Conservation (phyloP, 2,329 filamentous ascomycete species). For the Cordyceps sp. region DNA sequence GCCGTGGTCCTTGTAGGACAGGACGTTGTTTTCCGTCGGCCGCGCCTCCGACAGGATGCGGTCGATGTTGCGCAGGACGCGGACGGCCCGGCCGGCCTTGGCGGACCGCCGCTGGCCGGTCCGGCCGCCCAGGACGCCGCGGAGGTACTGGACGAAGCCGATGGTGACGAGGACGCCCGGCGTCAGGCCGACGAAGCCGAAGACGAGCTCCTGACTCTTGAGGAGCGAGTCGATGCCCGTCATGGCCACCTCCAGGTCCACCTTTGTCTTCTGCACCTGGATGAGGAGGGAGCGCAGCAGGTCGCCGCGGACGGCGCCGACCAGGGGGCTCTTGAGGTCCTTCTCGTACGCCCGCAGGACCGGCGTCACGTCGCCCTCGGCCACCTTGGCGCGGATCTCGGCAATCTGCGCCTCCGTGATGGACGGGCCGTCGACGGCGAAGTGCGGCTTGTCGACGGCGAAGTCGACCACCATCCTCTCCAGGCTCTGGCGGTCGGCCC, state of each 20-base stretch:
- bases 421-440: constrained; percentile 28
- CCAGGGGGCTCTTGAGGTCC: constrained; percentile 67
- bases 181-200: constrained; percentile 90
- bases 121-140: constrained; percentile 51
- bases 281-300: constrained; percentile 82
- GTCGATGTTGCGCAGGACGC: constrained; percentile 76
- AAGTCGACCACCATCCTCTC: constrained; percentile 99
- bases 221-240: constrained; percentile 87
- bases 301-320: constrained; percentile 71
- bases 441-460: constrained; percentile 62
- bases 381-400: constrained; percentile 62
- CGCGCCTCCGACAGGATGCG: constrained; percentile 55
- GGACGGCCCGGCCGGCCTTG: constrained; percentile 52
- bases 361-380: constrained; percentile 83
- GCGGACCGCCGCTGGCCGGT: constrained; percentile 48
- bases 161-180: constrained; percentile 82
- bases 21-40: constrained; percentile 54
- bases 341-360: constrained; percentile 84
- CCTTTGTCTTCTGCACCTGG: constrained; percentile 97
- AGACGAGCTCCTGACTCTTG: constrained; percentile 92
- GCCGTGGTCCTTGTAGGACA: constrained; percentile 87
- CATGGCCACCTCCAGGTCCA: constrained; percentile 91
- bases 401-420: constrained; percentile 55
- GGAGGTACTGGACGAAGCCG: constrained; percentile 55
- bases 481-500: constrained; percentile 77